Conservation (phyloP, 164 flowering plant species). For the Pachysandra terminalis region DNA sequence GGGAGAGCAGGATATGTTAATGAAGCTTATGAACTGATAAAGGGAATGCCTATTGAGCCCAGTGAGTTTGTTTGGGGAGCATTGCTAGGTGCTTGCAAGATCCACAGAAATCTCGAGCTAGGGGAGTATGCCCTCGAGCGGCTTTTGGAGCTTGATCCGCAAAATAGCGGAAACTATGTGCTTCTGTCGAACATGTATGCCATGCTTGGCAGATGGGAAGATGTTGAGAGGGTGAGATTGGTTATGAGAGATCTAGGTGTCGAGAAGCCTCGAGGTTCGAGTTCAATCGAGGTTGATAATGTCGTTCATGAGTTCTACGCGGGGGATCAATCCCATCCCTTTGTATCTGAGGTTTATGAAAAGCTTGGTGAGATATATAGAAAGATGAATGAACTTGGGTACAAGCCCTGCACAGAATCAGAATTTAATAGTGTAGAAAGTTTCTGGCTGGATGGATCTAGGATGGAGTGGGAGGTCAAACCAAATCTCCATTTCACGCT, state of each 20-base stretch:
- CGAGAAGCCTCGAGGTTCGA: slow-evolving; percentile 7
- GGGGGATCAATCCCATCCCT: slow-evolving; percentile 2
- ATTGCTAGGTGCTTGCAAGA: slow-evolving; percentile 10
- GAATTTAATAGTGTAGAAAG: background rate
- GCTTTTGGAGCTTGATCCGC: slow-evolving; percentile 3
- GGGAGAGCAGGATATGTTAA: slow-evolving; percentile 3
- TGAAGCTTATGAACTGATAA: slow-evolving; percentile 11
- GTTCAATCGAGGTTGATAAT: slow-evolving; percentile 10
- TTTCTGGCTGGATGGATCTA: too few species aligned
- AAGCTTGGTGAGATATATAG: slow-evolving; percentile 2
- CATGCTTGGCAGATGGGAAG: slow-evolving; percentile 7
- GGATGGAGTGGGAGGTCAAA: too few species aligned
- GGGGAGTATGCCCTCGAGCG: slow-evolving; percentile 10
- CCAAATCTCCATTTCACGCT: too few species aligned
- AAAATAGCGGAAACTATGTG: slow-evolving; percentile 14
- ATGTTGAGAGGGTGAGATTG: slow-evolving; percentile 1
- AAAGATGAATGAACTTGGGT: slow-evolving; percentile 2
- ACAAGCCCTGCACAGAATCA: background rate
- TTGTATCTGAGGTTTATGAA: background rate
- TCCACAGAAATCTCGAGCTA: slow-evolving; percentile 5
- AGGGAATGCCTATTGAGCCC: slow-evolving; percentile 7
- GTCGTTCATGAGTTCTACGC: slow-evolving; percentile 13
- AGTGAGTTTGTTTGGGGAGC: slow-evolving; percentile 12
- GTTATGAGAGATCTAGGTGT: slow-evolving; percentile 3
- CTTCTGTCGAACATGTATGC: slow-evolving; percentile 7